Evolutionary conservation across 1,284 basidiomycete genomes (phyloP).

Genomic region (Apiotrichum akiyoshidainum): DNA sequence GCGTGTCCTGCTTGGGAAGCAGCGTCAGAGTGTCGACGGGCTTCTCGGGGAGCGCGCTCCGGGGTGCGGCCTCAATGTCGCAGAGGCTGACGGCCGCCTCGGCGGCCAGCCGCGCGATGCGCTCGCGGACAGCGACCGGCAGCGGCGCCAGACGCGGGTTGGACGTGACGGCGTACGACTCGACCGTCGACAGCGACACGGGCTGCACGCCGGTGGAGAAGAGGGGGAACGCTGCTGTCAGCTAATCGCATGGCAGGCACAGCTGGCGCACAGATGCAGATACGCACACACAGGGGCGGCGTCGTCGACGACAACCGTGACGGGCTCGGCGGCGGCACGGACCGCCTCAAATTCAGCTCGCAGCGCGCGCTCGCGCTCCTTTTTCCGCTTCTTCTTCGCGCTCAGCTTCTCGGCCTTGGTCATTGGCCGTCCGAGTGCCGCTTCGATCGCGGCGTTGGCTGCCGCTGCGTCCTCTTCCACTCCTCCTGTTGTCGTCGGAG

Average conservation of each 20-base stretch:
- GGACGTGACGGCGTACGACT: constrained; percentile 22
- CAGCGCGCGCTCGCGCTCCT: constrained; percentile 37
- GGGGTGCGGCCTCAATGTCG: background rate
- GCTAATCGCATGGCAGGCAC: too few species aligned
- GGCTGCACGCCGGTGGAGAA: constrained; percentile 27
- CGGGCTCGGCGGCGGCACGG: constrained; percentile 8
- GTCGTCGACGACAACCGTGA: background rate
- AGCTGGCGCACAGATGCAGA: background rate
- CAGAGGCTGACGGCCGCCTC: constrained; percentile 5
- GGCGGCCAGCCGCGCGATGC: constrained; percentile 5
- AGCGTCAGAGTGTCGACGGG: background rate
- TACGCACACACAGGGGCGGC: constrained; percentile 19
- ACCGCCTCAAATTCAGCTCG: constrained; percentile 17
- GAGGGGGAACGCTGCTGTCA: constrained; percentile 30
- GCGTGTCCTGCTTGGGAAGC: background rate
- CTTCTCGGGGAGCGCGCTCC: background rate
- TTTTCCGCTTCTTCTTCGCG: constrained; percentile 46
- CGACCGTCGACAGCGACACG: constrained; percentile 20
- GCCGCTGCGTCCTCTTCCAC: constrained; percentile 8
- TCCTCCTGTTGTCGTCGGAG: background rate
- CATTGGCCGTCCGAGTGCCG: constrained; percentile 26
- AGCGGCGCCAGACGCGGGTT: constrained; percentile 16
- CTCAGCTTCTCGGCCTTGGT: constrained; percentile 48
- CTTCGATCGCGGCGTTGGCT: constrained; percentile 16
- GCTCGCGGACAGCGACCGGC: background rate